These are phyloP conservation scores for Durusdinium trenchii DNA, from an alignment of 73 alveolate genomes.

Conservation along the genomic window DNA sequence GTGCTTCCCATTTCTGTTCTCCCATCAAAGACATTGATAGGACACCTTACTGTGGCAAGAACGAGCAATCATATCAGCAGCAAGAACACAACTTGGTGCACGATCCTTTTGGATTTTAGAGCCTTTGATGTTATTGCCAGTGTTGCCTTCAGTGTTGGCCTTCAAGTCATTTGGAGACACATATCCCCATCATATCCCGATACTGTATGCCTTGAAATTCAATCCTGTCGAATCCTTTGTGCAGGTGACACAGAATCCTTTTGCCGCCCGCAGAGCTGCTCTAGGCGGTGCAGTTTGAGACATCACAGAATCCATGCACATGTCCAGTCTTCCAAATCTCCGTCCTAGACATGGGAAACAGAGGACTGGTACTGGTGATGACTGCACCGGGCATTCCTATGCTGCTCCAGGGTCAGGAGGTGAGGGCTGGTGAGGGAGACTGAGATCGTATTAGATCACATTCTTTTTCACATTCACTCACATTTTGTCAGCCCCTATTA, in stretches of 20 bases:
- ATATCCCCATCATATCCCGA: neutral
- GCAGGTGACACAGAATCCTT: conserved; percentile 24
- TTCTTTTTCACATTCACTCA: no score
- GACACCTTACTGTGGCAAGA: no score
- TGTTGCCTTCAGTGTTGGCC: no score
- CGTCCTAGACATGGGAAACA: no score
- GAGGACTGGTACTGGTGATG: conserved; percentile 59
- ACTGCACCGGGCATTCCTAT: conserved; percentile 81
- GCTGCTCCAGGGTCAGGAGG: conserved; percentile 93
- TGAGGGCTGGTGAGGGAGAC: neutral
- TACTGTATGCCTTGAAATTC: neutral
- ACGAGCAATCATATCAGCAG: no score
- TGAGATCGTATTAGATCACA: no score
- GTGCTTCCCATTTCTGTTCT: no score
- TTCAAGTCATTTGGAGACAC: neutral
- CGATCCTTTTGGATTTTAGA: no score
- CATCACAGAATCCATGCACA: neutral
- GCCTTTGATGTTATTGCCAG: no score
- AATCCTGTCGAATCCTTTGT: neutral
- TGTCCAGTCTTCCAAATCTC: neutral
- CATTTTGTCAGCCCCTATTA: no score
- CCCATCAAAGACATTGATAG: no score
- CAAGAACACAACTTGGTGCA: no score
- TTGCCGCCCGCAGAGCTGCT: conserved; percentile 20
- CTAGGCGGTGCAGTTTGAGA: conserved; percentile 31